Percentiles rank a stretch among this genome's conserved stretches.
These are phyloP conservation scores for Annulohypoxylon maeteangense DNA, from an alignment of 495 filamentous ascomycete genomes.

Conservation along the genomic window DNA sequence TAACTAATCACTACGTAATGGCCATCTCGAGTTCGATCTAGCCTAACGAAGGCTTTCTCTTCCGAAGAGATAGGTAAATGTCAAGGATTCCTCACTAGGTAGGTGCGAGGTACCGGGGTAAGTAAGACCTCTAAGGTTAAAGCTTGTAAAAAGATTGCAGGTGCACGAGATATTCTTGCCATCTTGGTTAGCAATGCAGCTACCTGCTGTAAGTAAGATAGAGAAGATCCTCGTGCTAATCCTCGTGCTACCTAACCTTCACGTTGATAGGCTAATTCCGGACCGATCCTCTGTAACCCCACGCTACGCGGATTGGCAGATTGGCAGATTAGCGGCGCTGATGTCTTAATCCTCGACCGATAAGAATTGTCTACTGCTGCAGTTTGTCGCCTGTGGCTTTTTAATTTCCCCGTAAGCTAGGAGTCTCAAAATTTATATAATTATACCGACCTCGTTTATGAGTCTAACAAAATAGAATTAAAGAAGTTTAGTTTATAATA, in stretches of 20 bases:
- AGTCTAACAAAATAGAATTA: not conserved
- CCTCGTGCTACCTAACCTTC: conserved; percentile 15
- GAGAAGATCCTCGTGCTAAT: conserved; percentile 19
- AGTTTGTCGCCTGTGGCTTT: not conserved
- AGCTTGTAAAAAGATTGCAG: conserved; percentile 12
- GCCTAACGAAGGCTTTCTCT: not conserved
- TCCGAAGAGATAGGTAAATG: conserved; percentile 19
- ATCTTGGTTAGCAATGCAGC: conserved; percentile 11
- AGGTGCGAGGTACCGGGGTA: conserved; percentile 8
- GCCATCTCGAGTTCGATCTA: conserved; percentile 6
- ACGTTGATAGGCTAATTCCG: conserved; percentile 26
- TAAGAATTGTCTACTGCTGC: not conserved
- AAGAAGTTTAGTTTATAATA: not conserved
- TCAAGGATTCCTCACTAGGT: conserved; percentile 28
- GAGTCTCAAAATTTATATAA: not conserved
- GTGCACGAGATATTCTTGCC: conserved; percentile 7
- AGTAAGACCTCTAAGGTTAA: conserved; percentile 4
- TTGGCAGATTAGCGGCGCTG: no score
- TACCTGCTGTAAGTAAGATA: conserved; percentile 13
- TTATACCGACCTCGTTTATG: no score
- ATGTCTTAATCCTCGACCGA: conserved; percentile 15
- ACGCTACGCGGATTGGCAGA: conserved; percentile 12
- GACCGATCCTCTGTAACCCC: conserved; percentile 11
- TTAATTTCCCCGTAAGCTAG: not conserved
- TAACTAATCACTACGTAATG: conserved; percentile 10